Conservation (phyloP, 257 asterid species). For the Ballota nigra region DNA sequence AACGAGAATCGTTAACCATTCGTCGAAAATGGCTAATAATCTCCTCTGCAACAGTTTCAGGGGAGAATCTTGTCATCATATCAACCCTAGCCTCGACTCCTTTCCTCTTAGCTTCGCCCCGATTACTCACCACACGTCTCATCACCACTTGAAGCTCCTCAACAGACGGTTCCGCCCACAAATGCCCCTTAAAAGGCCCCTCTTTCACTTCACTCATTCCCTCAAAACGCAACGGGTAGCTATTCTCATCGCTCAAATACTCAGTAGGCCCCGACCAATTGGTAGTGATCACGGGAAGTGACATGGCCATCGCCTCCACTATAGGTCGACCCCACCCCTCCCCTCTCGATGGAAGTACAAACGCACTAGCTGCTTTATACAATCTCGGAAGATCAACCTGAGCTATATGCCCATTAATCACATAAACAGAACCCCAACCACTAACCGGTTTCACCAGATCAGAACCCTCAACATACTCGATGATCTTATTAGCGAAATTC, state of each 20-base stretch:
- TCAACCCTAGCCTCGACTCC: conserved; percentile 69
- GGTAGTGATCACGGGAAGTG: conserved; percentile 75
- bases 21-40: conserved; percentile 45
- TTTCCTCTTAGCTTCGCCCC: conserved; percentile 48
- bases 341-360: conserved; percentile 81
- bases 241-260: conserved; percentile 61
- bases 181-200: conserved; percentile 78
- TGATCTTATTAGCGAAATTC: conserved; percentile 59
- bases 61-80: conserved; percentile 60
- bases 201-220: conserved; percentile 62
- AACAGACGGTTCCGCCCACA: conserved; percentile 87
- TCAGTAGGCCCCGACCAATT: conserved; percentile 96
- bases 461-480: conserved; percentile 50
- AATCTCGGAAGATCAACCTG: conserved; percentile 73
- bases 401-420: conserved; percentile 58
- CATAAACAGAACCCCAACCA: conserved; percentile 69
- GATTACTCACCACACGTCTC: conserved; percentile 50
- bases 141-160: conserved; percentile 52
- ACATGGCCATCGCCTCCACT: conserved; percentile 95
- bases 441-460: conserved; percentile 42
- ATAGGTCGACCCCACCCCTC: conserved; percentile 96
- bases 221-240: conserved; percentile 63
- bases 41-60: conserved; percentile 55
- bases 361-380: conserved; percentile 59
- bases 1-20: conserved; percentile 21